Conservation (phyloP, 192 early-diverging fungal species). For the Entomortierella lignicola region DNA sequence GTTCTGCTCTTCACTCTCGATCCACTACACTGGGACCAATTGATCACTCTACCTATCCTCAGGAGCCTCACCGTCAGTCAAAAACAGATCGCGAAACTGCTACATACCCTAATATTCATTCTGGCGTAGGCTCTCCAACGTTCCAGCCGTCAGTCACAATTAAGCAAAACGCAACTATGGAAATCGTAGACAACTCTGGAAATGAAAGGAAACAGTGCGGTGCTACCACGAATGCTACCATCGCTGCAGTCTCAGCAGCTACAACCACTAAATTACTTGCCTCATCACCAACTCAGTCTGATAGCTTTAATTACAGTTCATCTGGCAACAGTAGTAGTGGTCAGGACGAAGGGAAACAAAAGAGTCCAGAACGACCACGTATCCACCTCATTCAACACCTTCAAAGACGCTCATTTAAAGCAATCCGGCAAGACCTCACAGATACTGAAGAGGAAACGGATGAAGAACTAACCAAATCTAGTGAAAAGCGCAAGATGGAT, state of each 20-base stretch:
- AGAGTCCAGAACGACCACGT: background rate
- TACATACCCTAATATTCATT: background rate
- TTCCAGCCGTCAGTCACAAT: background rate
- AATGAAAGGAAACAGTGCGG: background rate
- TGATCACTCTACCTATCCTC: background rate
- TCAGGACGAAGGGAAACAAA: background rate
- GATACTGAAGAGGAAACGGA: conserved; percentile 8
- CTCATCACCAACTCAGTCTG: background rate
- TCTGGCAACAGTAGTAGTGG: background rate
- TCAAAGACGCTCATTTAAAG: conserved; percentile 3
- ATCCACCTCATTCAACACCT: conserved; percentile 8
- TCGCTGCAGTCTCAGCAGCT: background rate
- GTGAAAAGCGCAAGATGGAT: conserved; percentile 23
- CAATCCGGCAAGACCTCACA: conserved; percentile 4
- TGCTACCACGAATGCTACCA: background rate
- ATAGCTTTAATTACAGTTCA: background rate
- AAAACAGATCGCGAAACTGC: conserved; percentile 20
- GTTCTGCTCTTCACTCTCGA: background rate
- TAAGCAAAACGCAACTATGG: background rate
- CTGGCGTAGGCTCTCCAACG: conserved; percentile 18
- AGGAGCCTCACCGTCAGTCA: background rate
- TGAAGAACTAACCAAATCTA: background rate
- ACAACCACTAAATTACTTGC: background rate
- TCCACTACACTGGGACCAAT: conserved; percentile 13
- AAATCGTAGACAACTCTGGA: background rate